Conservation (phyloP, 768 basidiomycete genomes). For the Lactarius vividus region DNA sequence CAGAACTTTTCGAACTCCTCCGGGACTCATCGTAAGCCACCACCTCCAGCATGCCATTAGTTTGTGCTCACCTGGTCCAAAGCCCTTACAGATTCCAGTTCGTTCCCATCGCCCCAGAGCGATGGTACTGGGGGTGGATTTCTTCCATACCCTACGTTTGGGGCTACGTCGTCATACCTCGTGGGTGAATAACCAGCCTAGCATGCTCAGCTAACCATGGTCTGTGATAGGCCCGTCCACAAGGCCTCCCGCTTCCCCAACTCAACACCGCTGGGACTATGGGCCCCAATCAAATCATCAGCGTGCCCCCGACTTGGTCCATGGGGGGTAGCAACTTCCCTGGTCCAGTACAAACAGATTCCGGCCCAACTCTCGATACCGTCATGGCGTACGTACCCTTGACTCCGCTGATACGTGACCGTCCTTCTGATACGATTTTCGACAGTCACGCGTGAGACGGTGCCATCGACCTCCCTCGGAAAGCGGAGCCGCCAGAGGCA, state of each 20-base stretch:
- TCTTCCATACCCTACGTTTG: neutral
- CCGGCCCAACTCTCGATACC: neutral
- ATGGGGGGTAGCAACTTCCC: neutral
- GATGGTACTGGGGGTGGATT: too few relatives aligned
- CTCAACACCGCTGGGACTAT: too few relatives aligned
- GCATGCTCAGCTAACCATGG: neutral
- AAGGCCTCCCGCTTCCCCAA: too few relatives aligned
- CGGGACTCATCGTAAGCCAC: neutral
- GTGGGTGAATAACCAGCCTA: neutral
- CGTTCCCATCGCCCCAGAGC: neutral
- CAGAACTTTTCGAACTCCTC: neutral
- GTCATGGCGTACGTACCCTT: neutral
- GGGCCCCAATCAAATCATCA: too few relatives aligned
- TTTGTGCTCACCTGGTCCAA: neutral
- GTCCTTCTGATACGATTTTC: neutral
- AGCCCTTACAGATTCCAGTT: neutral
- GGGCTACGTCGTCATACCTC: neutral
- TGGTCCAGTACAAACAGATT: neutral
- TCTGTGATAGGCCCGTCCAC: too few relatives aligned
- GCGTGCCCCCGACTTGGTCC: neutral
- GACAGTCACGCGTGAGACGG: neutral
- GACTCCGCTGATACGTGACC: neutral
- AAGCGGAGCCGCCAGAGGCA: neutral
- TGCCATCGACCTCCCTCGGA: neutral
- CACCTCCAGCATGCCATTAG: accelerated